Base-by-base conservation (phyloP, 352 stramenopile genomes). In the Phytophthora foliorum region DNA sequence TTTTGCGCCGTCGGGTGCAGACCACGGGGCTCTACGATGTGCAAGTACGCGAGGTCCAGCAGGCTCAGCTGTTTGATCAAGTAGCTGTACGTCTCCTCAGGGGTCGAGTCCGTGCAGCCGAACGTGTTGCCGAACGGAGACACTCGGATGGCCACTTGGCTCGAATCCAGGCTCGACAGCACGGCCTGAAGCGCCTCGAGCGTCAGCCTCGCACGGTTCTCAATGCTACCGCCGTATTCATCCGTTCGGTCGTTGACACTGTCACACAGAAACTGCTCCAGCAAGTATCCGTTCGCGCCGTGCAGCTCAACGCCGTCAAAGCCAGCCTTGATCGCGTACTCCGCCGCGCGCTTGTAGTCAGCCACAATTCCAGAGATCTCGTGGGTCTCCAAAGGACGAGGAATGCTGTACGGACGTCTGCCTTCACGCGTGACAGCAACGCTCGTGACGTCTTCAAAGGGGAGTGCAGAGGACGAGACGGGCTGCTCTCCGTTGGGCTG, bases 191-290 rank as follows among this genome's bases (percentile, higher is more conserved):
- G 31, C 51, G 82, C 59, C 57, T 96, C 80, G 1, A 81, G 70
- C 38, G 92, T 70, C 24, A 97, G 80, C 24, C 81, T 65, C 31
- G 75, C 70, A 25, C 90, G 86, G 73, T 97, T 97, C 63, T 96
- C 88, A 24, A 92, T 71, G 46, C 61, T 86, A 38, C 91, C 91
- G 32, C 90, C 91, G 57, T 78, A 78, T 8, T 42, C 46, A 19
- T 78, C 70, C 7, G 60, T 65, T 31, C 70, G 70, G 21, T 62
- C 44, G 42, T 78, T 74, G 34, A 65, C 55, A 11, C 24, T 62
- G 46, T 69, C 50, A 45, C 69, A 77, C 34, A 78, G 34, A 59
- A 74, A 78, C 59, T 77, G 69, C 55, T 78, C 70, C 14, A 72
- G 49, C 24, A 78, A 51, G 41, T 78, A 78, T 9, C 65, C 70